Base-by-base conservation (phyloP, 257 asterid genomes). In the Solanum peruvianum region DNA sequence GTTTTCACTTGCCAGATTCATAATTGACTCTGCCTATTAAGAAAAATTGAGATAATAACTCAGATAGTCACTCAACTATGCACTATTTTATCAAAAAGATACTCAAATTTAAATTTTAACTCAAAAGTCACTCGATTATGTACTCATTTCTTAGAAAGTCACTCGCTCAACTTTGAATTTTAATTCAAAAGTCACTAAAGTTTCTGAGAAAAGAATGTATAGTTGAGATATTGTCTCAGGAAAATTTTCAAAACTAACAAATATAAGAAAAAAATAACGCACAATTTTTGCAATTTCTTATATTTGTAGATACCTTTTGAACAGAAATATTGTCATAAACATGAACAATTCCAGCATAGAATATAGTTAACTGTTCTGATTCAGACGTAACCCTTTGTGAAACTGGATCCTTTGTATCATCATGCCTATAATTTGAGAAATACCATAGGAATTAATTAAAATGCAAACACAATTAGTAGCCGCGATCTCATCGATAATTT, bases 341-440 rank as follows among this genome's bases (percentile, higher is more conserved):
- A 5, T 71, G 86, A n/a, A 88, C 76, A 58, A 2, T 11, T 39
- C 90, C 90, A 58, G 84, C 88, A 25, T 88, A 88, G 35, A 88
- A 88, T 73, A 88, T 88, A 6, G 88, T 88, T 18, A 88, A 31
- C 58, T 81, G 90, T 15, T 81, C 71, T 13, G 88, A 52, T 81
- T 88, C 42, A 42, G 44, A 12, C 6, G 18, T 15, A 6, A 23
- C 87, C 11, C 15, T 2, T 58, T 85, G 44, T 47, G 82, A 86
- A 31, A 10, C 18, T 3, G 86, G 39, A 85, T 37, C 18, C 42
- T 27, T 27, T 37, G 25, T 23, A 16, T 23, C 72, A 67, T 69
- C 42, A 60, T 14, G 49, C 83, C 87, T 75, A 15, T 20, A 29
- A 29, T 37, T 37, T 37, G 39, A 37, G 39, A 37, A 37, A 37